Conservation (phyloP, 805 yeast genomes). For the Candida ipomoeae region DNA sequence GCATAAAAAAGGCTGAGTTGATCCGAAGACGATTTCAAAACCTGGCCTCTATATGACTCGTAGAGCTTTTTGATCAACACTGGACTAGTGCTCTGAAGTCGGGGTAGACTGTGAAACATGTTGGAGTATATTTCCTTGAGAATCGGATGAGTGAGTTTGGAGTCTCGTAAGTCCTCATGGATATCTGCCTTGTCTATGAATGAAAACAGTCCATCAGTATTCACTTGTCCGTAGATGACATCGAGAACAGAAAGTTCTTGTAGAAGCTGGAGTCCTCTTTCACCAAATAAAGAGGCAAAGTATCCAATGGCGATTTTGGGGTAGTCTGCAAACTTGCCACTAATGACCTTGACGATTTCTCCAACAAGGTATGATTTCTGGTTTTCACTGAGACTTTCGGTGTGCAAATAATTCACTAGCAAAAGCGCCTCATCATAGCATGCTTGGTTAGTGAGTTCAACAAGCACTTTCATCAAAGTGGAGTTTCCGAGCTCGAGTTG, state of each 20-base stretch:
- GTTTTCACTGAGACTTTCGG: constrained; percentile 14
- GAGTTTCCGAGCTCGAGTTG: constrained; percentile 23
- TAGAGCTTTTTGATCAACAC: constrained; percentile 21
- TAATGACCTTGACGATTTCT: constrained; percentile 32
- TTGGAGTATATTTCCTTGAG: constrained; percentile 25
- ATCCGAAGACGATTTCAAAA: background rate
- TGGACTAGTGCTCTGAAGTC: constrained; percentile 13
- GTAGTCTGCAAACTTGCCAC: constrained; percentile 24
- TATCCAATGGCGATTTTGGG: constrained; percentile 38
- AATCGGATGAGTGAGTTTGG: constrained; percentile 18
- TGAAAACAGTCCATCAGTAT: constrained; percentile 14
- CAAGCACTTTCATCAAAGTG: constrained; percentile 26
- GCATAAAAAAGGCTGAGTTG: constrained; percentile 11
- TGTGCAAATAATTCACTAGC: constrained; percentile 29
- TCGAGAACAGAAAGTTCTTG: constrained; percentile 27
- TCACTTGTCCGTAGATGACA: constrained; percentile 21
- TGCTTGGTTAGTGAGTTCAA: constrained; percentile 26
- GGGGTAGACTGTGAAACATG: constrained; percentile 18
- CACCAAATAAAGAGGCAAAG: constrained; percentile 26
- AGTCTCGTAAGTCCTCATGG: constrained; percentile 24
- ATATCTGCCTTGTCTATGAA: constrained; percentile 28
- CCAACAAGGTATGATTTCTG: constrained; percentile 23
- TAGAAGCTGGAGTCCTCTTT: constrained; percentile 19
- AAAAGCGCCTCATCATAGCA: constrained; percentile 32
- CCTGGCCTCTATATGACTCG: constrained; percentile 17